Conservation (phyloP, 768 basidiomycete species). For the Boletus reticulatus region DNA sequence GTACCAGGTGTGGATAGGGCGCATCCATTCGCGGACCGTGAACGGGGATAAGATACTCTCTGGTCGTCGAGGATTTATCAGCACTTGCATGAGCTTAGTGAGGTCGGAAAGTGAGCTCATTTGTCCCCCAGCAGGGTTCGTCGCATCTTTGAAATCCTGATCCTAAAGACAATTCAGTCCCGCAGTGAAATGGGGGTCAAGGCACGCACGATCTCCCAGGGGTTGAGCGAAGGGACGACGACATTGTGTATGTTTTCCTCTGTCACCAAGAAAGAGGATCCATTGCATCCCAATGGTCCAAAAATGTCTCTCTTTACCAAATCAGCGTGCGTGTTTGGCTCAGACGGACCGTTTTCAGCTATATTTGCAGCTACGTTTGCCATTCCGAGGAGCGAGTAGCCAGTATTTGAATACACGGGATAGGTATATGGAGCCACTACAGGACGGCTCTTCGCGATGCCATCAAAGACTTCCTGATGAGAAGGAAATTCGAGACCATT, state of each 20-base stretch:
- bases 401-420: constrained; percentile 43
- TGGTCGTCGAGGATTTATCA: constrained; percentile 40
- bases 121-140: constrained; percentile 49
- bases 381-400: constrained; percentile 33
- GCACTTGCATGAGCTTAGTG: constrained; percentile 39
- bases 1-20: constrained; percentile 39
- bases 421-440: constrained; percentile 43
- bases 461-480: constrained; percentile 32
- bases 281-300: constrained; percentile 42
- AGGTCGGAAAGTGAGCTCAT: constrained; percentile 50
- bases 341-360: constrained; percentile 11
- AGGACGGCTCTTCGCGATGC: constrained; percentile 38
- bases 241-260: constrained; percentile 34
- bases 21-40: constrained; percentile 43
- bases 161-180: constrained; percentile 30
- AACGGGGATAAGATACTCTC: constrained; percentile 34
- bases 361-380: constrained; percentile 35
- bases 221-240: constrained; percentile 38
- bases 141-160: constrained; percentile 35
- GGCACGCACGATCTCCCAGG: constrained; percentile 35
- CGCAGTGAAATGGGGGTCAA: neutral
- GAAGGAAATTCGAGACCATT: constrained; percentile 34
- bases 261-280: constrained; percentile 42
- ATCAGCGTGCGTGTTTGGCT: constrained; percentile 37
- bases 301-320: constrained; percentile 51